Base-by-base conservation (phyloP, 768 basidiomycete species). In the Cantharellus cinnabarinus region DNA sequence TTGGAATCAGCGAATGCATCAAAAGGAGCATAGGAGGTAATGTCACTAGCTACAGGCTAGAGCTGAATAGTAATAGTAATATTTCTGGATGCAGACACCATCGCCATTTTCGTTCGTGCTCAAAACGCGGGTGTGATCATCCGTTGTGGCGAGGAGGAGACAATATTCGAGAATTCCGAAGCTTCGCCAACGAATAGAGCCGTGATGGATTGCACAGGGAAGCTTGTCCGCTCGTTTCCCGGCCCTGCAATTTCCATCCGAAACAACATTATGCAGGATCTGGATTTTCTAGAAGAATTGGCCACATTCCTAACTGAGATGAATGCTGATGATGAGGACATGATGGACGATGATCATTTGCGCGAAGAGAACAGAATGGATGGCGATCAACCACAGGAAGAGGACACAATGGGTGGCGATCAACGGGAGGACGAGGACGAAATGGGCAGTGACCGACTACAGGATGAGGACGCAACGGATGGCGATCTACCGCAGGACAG, bases 61-160 rank as follows among this genome's bases (percentile, higher is more conserved):
- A 29, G 20, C 20, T 29, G 20, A 29, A 29, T 29, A 29, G 20
- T 29, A 29, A 29, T 29, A 29, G 20, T 29, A 29, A 29, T 29
- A 29, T 29, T 29, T 29, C 20, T 29, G 20, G 20, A 29, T 29
- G 20, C 44, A 78, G 77, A 72, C 57, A 64, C 69, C 4, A 58
- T 73, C 3, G 66, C 67, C 20, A 67, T 75, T 42, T 68, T 69
- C 3, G 68, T 79, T 40, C 67, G 66, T 34, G 69, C 71, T 0
- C 78, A 79, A 59, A 79, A 79, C 56, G 76, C 74, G 3, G 75
- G 70, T 5, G 58, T 79, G 3, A 64, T 78, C 15, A 38, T 60
- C 53, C 59, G 56, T 34, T 42, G 53, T n/a, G 29, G 10, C 58
- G 20, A 14, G 4, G n/a, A 4, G 14, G 44, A 62, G 10, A 35